These are phyloP conservation scores for Scutellaria galericulata DNA, from an alignment of 257 asterid genomes.

Conservation along the genomic window DNA sequence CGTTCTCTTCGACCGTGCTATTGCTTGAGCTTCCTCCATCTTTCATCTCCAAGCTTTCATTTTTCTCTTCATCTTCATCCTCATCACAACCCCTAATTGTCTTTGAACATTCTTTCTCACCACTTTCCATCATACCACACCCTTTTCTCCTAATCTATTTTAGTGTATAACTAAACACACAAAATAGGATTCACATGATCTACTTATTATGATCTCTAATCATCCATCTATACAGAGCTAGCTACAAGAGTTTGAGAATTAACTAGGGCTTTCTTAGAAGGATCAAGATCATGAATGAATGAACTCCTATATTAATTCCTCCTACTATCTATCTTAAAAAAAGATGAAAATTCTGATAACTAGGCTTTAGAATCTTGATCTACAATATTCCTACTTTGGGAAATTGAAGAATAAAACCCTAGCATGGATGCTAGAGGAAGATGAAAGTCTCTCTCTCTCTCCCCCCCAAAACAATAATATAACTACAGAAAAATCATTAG, in stretches of 20 bases:
- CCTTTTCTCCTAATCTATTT: neutral
- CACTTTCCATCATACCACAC: slow-evolving; percentile 42
- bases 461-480: slow-evolving; percentile 36
- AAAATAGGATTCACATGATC: slow-evolving; percentile 22
- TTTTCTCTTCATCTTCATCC: slow-evolving; percentile 46
- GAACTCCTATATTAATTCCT: slow-evolving; percentile 2
- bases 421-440: slow-evolving; percentile 48
- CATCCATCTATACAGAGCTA: slow-evolving; percentile 32
- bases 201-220: neutral
- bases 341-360: slow-evolving; percentile 28
- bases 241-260: slow-evolving; percentile 12
- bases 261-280: slow-evolving; percentile 41
- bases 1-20: slow-evolving; percentile 71
- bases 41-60: slow-evolving; percentile 41
- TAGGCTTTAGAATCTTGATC: slow-evolving; percentile 36
- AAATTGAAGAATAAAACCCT: slow-evolving; percentile 64
- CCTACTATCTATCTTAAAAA: slow-evolving; percentile 16
- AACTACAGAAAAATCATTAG: slow-evolving; percentile 32
- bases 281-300: slow-evolving; percentile 34
- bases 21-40: slow-evolving; percentile 86
- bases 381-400: slow-evolving; percentile 31
- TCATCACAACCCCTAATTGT: slow-evolving; percentile 43
- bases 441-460: slow-evolving; percentile 41
- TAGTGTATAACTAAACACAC: slow-evolving; percentile 2
- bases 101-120: slow-evolving; percentile 51